Percentiles rank a stretch among this genome's conserved stretches.
Conservation (phyloP, 1,284 basidiomycete species). For the Ganoderma sinense region DNA sequence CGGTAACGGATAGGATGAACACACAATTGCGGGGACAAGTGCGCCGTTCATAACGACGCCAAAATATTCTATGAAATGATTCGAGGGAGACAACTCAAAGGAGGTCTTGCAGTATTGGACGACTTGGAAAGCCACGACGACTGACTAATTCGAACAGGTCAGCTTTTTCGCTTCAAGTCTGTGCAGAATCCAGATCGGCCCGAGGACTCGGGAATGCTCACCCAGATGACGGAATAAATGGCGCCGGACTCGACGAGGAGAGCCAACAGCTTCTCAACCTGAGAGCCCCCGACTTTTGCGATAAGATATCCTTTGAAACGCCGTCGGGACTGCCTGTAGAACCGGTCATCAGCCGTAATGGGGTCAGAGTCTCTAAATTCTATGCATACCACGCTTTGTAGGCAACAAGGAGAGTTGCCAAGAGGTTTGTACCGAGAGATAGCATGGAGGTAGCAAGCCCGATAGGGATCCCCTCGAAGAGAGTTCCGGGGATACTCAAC, state of each 20-base stretch:
- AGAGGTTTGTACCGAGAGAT: not conserved
- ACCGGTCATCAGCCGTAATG: too few relatives aligned
- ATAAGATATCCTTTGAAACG: not conserved
- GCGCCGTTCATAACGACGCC: not conserved
- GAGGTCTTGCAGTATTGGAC: too few relatives aligned
- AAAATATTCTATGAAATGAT: not conserved
- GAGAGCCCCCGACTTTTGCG: not conserved
- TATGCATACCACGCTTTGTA: not conserved
- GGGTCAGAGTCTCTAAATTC: too few relatives aligned
- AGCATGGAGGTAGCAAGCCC: not conserved
- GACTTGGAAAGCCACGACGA: not conserved
- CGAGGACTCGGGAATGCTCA: not conserved
- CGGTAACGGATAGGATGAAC: not conserved
- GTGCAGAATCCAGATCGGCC: too few relatives aligned
- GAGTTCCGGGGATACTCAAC: not conserved
- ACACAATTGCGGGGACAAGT: not conserved
- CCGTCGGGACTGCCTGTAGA: not conserved
- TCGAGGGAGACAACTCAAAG: too few relatives aligned
- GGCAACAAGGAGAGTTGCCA: not conserved
- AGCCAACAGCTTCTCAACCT: not conserved
- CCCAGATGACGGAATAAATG: not conserved
- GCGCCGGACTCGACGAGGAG: slow-evolving; percentile 7
- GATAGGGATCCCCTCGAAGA: too few relatives aligned
- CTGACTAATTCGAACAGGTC: not conserved
- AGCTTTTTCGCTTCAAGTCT: not conserved